Evolutionary conservation across 2,329 filamentous ascomycete genomes (phyloP), one percentile per base, ranked within the genome.

Genomic region (Trichoderma sp.): DNA sequence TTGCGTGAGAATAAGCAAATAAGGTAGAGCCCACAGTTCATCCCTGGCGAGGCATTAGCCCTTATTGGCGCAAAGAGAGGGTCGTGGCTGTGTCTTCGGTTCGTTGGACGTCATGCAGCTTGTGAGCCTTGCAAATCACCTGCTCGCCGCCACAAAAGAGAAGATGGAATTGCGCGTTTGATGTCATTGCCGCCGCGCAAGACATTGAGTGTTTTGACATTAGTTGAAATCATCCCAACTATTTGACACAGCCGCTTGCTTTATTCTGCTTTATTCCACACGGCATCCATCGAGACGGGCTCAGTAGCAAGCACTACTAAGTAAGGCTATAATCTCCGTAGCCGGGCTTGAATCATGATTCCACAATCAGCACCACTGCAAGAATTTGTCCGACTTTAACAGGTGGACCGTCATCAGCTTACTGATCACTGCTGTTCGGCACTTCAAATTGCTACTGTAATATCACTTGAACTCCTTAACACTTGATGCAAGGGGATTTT

Each of bases 1-100:
- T 71, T 68, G 70, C 57, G 70, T 68, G 63, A 68, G 55, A 47
- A 68, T 57, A 61, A 67, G 63, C 63, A 66, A 66, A 66, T 66
- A 66, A 66, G 63, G 43, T 70, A 43, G 58, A 64, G 59, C 68
- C 68, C 68, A 70, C 68, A 64, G 28, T 64, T 47, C 39, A 58
- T 55, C 58, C 39, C 58, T 62, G 68, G 20, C 9, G 36, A 58
- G 53, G 34, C 20, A 67, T n/a, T 39, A 8, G 36, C 26, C 32
- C 63, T 62, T 32, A 71, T 71, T 71, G 70, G 55, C 20, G 20
- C 28, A 30, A 34, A 50, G 62, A 66, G 69, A 64, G 53, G 36
- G 30, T 53, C 69, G 70, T 71, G 70, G 70, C 70, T 71, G 70
- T 68, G 70, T 43, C 64, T 17, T 12, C 6, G 30, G 50, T 64